Evolutionary conservation across 139 green algal species (phyloP).

Genomic region (Pleodorina starrii): DNA sequence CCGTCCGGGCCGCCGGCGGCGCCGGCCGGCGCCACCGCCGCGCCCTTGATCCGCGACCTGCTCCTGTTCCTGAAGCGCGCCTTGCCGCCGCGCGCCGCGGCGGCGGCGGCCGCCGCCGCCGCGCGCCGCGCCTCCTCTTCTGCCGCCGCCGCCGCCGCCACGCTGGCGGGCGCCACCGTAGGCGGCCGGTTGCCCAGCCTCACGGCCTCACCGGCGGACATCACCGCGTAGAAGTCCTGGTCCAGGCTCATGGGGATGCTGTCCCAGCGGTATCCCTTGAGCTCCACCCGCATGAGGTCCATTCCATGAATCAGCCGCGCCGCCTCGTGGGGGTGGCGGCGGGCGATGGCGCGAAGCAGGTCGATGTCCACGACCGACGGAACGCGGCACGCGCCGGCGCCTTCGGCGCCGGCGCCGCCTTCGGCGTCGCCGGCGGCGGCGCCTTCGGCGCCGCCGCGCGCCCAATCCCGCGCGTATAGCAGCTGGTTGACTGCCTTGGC

Average conservation of each 20-base stretch:
- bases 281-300: constrained; percentile 28
- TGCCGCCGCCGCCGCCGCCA: neutral
- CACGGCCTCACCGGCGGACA: neutral
- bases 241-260: constrained; percentile 44
- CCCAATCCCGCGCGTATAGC: constrained; percentile 42
- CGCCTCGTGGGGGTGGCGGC: constrained; percentile 33
- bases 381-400: neutral
- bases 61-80: neutral
- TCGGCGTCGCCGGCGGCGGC: neutral
- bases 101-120: neutral
- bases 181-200: neutral
- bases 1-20: no score
- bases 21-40: neutral
- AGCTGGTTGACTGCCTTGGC: constrained; percentile 46
- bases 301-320: constrained; percentile 39
- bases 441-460: neutral
- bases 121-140: neutral
- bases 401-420: neutral
- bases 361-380: constrained; percentile 32
- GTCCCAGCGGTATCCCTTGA: constrained; percentile 25
- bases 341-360: constrained; percentile 17
- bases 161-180: constrained; percentile 10
- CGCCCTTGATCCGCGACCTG: neutral
- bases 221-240: constrained; percentile 38
- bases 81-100: neutral